A percentile compares a stretch with the other conserved stretches of the same genome.
These are phyloP conservation scores for Forsythia suspensa DNA, from an alignment of 257 asterid genomes.

Conservation along the genomic window DNA sequence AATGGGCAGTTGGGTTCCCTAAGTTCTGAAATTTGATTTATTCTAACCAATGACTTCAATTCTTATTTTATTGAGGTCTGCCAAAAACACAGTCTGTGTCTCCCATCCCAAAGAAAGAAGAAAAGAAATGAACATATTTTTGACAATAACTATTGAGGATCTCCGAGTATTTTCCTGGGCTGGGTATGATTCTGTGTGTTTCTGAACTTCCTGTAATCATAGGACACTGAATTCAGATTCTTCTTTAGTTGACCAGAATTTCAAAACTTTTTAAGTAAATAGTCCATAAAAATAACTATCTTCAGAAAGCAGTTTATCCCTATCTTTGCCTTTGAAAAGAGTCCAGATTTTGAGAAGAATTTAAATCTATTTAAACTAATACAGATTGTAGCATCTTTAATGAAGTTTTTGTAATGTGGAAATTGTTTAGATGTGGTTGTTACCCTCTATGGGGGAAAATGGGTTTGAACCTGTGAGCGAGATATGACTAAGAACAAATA, in stretches of 20 bases:
- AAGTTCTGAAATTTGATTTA: neutral
- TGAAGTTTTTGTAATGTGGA: neutral
- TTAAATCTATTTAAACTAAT: no score
- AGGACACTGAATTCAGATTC: neutral
- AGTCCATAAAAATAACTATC: neutral
- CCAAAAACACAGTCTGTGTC: neutral
- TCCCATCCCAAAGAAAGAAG: neutral
- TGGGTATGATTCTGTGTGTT: neutral
- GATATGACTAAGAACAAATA: neutral
- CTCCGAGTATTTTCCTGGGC: neutral
- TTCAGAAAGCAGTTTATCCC: neutral
- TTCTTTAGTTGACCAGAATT: neutral
- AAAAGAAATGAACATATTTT: neutral
- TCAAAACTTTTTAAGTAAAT: neutral
- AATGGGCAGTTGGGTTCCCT: neutral
- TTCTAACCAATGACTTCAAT: neutral
- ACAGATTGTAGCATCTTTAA: neutral
- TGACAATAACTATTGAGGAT: neutral
- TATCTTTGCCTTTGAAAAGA: neutral
- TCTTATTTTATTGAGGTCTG: neutral
- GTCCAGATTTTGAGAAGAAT: neutral
- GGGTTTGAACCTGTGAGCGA: neutral
- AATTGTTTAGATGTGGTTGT: no score
- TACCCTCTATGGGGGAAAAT: neutral
- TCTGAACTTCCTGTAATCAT: neutral